Evolutionary conservation across 768 basidiomycete species (phyloP), one percentile per base, ranked within the genome.

Genomic region (Suillus variegatus): DNA sequence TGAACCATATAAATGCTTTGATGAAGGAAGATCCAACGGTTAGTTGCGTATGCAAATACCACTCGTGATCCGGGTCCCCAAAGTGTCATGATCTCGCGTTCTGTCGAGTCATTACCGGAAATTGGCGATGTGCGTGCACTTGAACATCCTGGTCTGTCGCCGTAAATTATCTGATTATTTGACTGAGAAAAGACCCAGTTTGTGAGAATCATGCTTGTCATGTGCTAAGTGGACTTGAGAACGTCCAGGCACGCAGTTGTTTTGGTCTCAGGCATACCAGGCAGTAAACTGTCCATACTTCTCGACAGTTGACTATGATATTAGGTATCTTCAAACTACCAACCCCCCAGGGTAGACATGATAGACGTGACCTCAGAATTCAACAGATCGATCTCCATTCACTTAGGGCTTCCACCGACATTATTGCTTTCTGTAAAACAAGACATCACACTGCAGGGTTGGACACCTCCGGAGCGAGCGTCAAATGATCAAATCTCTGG

Each of bases 331-430:
- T 38, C 4, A 28, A 25, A 52, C 56, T 63, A 35, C 47, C 38
- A 4, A 3, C 16, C 12, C 12, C 46, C n/a, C 9, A 32, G 18
- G 28, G 28, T 52, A 25, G 22, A 51, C 7, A 25, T 25, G 32
- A 32, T 32, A 32, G 32, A 32, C 32, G 4, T 32, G 4, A 32
- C 6, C 32, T 32, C 32, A 32, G 32, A 32, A 28, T 28, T 28
- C 28, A 3, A 32, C 32, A 32, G 32, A 32, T 32, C 32, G 32
- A 32, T 32, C 16, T 10, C 4, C n/a, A 6, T 47, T 10, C 22
- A 18, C 93, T 90, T 74, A 90, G 89, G 88, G 83, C 85, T 40
- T 82, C 87, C 51, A 79, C 76, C 22, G 85, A 88, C 56, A 85
- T 91, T 56, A 88, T 92, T 36, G 77, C 79, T 7, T 84, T 70